Evolutionary conservation across 2,329 filamentous ascomycete genomes (phyloP).

Genomic region (Fusarium udum): DNA sequence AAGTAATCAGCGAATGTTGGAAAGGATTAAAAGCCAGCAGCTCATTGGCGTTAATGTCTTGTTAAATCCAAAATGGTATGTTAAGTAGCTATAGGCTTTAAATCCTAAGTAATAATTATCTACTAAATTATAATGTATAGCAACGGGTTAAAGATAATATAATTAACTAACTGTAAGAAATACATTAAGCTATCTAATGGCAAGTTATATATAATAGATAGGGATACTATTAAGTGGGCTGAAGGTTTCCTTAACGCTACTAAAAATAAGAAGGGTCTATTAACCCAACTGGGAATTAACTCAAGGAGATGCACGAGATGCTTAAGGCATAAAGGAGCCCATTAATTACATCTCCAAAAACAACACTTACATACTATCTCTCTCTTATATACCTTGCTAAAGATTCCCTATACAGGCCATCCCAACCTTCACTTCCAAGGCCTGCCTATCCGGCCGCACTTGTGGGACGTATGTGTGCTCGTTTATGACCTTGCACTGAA

Average conservation of each 20-base stretch:
- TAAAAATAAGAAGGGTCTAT: too few species aligned
- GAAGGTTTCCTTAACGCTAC: too few species aligned
- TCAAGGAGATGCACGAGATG: accelerated
- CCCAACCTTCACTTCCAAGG: neutral
- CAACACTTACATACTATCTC: too few species aligned
- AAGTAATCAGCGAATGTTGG: accelerated
- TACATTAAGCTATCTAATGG: too few species aligned
- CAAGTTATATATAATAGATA: too few species aligned
- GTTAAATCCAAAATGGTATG: accelerated
- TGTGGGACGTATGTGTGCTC: too few species aligned
- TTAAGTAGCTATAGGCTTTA: neutral
- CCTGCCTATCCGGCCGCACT: accelerated
- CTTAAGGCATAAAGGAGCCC: too few species aligned
- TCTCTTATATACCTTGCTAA: too few species aligned
- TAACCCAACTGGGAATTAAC: too few species aligned
- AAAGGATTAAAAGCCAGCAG: neutral
- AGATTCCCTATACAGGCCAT: neutral
- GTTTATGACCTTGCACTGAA: neutral
- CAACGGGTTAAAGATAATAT: accelerated
- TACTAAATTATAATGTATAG: too few species aligned
- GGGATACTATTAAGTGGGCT: too few species aligned
- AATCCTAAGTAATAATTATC: accelerated
- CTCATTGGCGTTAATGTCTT: neutral
- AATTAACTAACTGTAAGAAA: too few species aligned
- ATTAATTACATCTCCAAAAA: accelerated